A percentile compares a stretch with the other conserved stretches of the same genome.
Conservation (phyloP, 208 protist genomes). For the Herpetomonas muscarum region DNA sequence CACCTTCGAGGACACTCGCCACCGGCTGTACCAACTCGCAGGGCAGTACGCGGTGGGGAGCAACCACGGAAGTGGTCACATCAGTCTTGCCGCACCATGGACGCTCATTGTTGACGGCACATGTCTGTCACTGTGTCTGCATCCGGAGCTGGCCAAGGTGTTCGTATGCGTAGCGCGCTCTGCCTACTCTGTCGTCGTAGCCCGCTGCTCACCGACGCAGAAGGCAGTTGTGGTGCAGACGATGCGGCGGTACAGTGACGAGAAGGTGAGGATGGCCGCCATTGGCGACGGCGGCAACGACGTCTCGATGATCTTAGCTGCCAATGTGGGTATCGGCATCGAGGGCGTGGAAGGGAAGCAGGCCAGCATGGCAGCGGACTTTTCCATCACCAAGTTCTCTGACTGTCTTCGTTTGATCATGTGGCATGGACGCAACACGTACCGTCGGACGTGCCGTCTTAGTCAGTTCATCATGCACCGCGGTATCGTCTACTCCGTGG, state of each 20-base stretch:
- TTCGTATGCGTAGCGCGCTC: slow-evolving; percentile 53
- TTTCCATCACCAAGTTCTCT: slow-evolving; percentile 96
- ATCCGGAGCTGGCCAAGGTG: slow-evolving; percentile 16
- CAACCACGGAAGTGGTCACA: slow-evolving; percentile 8
- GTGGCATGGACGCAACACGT: slow-evolving; percentile 87
- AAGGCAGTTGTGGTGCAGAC: slow-evolving; percentile 95
- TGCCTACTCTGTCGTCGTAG: slow-evolving; percentile 93
- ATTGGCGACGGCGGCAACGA: slow-evolving; percentile 99
- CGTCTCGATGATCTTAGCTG: slow-evolving; percentile 94
- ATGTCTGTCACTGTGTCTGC: slow-evolving; percentile 61
- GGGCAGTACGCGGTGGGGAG: slow-evolving; percentile 18
- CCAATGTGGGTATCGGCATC: slow-evolving; percentile 97
- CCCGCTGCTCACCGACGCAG: slow-evolving; percentile 97
- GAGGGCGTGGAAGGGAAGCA: slow-evolving; percentile 98
- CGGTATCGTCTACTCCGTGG: slow-evolving; percentile 98
- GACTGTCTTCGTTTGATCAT: slow-evolving; percentile 86
- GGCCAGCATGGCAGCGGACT: slow-evolving; percentile 97
- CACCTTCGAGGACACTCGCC: slow-evolving; percentile 28
- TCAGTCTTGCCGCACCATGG: slow-evolving; percentile 23
- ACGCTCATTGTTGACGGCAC: slow-evolving; percentile 82
- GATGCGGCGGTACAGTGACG: slow-evolving; percentile 52
- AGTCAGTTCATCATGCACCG: slow-evolving; percentile 98
- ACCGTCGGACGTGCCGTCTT: slow-evolving; percentile 90
- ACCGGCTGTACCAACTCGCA: slow-evolving; percentile 35
- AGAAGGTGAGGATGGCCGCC: slow-evolving; percentile 76